Evolutionary conservation across 2,329 filamentous ascomycete genomes (phyloP).

Genomic region (Aspergillus sp.): DNA sequence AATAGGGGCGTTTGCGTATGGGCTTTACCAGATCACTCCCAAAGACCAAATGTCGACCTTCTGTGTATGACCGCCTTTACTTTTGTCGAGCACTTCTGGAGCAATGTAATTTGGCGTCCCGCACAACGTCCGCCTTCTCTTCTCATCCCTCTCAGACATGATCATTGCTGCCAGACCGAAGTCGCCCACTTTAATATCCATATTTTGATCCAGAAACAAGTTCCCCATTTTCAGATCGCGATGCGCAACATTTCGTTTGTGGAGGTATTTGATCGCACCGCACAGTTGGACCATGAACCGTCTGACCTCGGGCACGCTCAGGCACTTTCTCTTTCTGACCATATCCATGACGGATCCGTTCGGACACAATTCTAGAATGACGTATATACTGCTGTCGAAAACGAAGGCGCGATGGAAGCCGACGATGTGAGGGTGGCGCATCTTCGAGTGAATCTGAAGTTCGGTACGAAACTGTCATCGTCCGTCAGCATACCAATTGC

Average conservation of each 20-base stretch:
- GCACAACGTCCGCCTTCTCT: slow-evolving; percentile 86
- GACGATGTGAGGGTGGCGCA: slow-evolving; percentile 93
- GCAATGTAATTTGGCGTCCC: slow-evolving; percentile 98
- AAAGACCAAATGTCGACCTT: slow-evolving; percentile 99
- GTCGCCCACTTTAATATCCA: slow-evolving; percentile 98
- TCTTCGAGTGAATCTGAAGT: slow-evolving; percentile 96
- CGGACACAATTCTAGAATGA: slow-evolving; percentile 89
- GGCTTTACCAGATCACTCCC: slow-evolving; percentile 87
- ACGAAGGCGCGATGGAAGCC: slow-evolving; percentile 94
- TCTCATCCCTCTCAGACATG: slow-evolving; percentile 85
- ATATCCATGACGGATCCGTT: slow-evolving; percentile 98
- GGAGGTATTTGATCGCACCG: slow-evolving; percentile 97
- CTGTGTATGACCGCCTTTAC: slow-evolving; percentile 91
- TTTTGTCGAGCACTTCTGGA: slow-evolving; percentile 92
- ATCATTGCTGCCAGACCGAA: slow-evolving; percentile 92
- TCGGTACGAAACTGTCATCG: slow-evolving; percentile 68
- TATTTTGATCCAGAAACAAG: slow-evolving; percentile 87
- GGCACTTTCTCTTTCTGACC: slow-evolving; percentile 85
- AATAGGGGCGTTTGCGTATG: neutral
- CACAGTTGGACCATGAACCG: slow-evolving; percentile 94
- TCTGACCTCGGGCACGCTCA: slow-evolving; percentile 91
- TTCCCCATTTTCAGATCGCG: slow-evolving; percentile 98
- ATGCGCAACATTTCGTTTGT: slow-evolving; percentile 93
- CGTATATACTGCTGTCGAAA: slow-evolving; percentile 84
- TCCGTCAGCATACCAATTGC: slow-evolving; percentile 12